These are phyloP conservation scores for Aegilops umbellulata DNA, from an alignment of 176 grass and related monocot genomes.

Conservation along the genomic window DNA sequence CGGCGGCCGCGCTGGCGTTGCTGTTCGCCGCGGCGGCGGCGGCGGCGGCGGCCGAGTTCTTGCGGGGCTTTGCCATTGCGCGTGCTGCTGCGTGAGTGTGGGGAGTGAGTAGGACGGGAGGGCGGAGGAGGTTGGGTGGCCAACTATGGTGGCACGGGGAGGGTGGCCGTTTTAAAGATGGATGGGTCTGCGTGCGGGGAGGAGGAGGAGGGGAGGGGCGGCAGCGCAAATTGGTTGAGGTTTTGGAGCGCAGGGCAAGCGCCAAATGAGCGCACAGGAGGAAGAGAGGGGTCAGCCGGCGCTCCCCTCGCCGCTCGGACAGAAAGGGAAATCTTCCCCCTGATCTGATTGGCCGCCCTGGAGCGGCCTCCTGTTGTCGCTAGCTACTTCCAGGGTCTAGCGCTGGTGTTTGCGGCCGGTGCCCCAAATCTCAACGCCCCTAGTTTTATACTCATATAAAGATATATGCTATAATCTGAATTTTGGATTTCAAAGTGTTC, in stretches of 20 bases:
- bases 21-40: background rate
- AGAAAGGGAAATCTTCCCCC: background rate
- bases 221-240: conserved; percentile 25
- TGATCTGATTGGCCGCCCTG: conserved; percentile 39
- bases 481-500: no score
- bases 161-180: conserved; percentile 38
- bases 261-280: conserved; percentile 48
- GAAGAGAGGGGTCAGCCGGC: conserved; percentile 27
- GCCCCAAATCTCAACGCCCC: background rate
- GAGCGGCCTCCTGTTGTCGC: conserved; percentile 33
- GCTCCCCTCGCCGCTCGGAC: background rate
- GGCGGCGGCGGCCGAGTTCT: conserved; percentile 21
- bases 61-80: conserved; percentile 43
- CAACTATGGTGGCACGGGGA: conserved; percentile 23
- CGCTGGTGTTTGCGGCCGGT: background rate
- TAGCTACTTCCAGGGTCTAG: background rate
- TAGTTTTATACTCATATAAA: no score
- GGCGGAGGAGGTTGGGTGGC: conserved; percentile 29
- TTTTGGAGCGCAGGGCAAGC: conserved; percentile 22
- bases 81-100: background rate
- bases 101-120: no score
- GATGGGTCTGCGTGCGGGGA: background rate
- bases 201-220: conserved; percentile 22
- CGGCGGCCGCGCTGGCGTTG: background rate
- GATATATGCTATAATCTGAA: no score